Base-by-base conservation (phyloP, 2,329 filamentous ascomycete species). In the Sclerotinia minor region DNA sequence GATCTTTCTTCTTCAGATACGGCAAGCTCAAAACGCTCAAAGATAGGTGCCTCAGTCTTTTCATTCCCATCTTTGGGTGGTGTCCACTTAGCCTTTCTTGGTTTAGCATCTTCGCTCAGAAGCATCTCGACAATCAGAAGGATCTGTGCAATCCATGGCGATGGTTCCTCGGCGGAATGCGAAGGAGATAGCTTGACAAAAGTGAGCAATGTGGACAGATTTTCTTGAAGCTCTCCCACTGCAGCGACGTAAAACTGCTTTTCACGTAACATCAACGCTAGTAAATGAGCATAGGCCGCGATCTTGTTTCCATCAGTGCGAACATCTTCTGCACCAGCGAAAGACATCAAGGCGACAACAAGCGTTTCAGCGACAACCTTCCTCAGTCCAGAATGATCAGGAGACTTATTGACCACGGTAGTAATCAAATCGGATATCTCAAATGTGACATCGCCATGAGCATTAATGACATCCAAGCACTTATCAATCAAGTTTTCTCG, bases 101-200 rank as follows among this genome's bases (percentile, higher is more conserved):
- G 93, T 71, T 94, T 89, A 74, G 92, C 89, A 78, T 98, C 95
- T 73, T 96, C 91, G 19, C 91, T 90, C n/a, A 99, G 82, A 44
- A 98, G 83, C 65, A 91, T 91, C 81, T 99, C 95, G 60, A 98
- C 84, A 61, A 99, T 91, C 21, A 98, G 84, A 45, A 99, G 83
- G 44, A 98, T 88, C 75, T 95, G 94, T 17, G 92, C 91, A 71
- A 98, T 90, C 93, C 94, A 99, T 1, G 92, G 91, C 5, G 93
- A 91, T n/a, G 92, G 82, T 68, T 95, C 91, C 60, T 96, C 92
- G 0, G 84, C 81, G 4, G 90, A 83, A 67, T 89, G 86, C 35
- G 88, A 86, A 0, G 87, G 81, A 6, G 87, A 82, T 5, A 93
- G 81, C 74, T 90, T 89, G 73, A 99, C 85, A 77, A 97, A 97